Percentiles rank a stretch among this genome's conserved stretches.
Conservation (phyloP, 805 yeast species). For the Wickerhamia fluorescens region DNA sequence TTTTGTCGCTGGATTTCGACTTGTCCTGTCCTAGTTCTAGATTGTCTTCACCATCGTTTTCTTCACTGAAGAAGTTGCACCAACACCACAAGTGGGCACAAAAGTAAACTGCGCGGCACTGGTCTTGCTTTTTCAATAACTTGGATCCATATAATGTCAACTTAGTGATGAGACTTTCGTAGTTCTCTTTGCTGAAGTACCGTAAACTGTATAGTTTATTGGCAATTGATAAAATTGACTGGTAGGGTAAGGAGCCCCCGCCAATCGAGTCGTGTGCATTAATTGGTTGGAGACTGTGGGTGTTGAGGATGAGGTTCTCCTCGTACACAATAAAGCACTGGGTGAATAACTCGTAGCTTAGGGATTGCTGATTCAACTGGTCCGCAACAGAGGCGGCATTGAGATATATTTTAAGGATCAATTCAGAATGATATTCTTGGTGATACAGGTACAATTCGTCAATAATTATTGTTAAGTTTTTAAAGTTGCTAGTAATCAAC, state of each 20-base stretch:
- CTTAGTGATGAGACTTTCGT: slow-evolving; percentile 76
- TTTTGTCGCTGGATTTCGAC: slow-evolving; percentile 24
- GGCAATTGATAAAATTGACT: slow-evolving; percentile 39
- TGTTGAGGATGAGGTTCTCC: slow-evolving; percentile 33
- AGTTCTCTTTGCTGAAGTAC: slow-evolving; percentile 54
- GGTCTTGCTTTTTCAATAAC: slow-evolving; percentile 86
- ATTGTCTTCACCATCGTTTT: slow-evolving; percentile 8
- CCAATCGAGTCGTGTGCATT: slow-evolving; percentile 35
- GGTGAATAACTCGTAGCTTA: slow-evolving; percentile 81
- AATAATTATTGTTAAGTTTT: slow-evolving; percentile 61
- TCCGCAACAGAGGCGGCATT: slow-evolving; percentile 74
- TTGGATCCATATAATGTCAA: slow-evolving; percentile 84
- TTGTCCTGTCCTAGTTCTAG: slow-evolving; percentile 10
- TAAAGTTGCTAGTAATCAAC: slow-evolving; percentile 51
- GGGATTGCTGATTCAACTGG: slow-evolving; percentile 61
- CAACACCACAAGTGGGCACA: slow-evolving; percentile 96
- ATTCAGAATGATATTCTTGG: slow-evolving; percentile 23
- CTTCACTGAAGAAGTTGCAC: slow-evolving; percentile 42
- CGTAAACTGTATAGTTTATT: slow-evolving; percentile 39
- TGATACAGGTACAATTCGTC: slow-evolving; percentile 53
- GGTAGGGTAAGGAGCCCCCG: slow-evolving; percentile 44
- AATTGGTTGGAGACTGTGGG: slow-evolving; percentile 5
- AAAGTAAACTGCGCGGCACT: slow-evolving; percentile 81
- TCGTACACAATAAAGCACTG: slow-evolving; percentile 86
- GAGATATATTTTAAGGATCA: slow-evolving; percentile 47